Conservation (phyloP, 1,284 basidiomycete species). For the Heterobasidion parviporum region DNA sequence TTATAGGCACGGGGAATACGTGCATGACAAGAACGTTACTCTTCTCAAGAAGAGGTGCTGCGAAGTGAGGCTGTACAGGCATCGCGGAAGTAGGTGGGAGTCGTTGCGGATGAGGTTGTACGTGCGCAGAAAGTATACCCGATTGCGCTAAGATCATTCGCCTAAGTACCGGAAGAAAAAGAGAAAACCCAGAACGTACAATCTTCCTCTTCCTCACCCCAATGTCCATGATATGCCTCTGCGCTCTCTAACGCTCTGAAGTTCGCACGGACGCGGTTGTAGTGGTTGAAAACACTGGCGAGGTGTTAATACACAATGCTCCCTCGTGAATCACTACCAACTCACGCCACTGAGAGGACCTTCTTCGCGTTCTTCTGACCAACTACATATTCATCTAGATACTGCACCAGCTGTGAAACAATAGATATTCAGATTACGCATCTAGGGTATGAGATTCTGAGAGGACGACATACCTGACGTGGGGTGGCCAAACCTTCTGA, state of each 20-base stretch:
- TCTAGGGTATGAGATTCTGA: neutral
- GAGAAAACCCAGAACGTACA: constrained; percentile 20
- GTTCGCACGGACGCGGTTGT: constrained; percentile 72
- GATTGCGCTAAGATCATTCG: constrained; percentile 17
- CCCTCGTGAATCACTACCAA: neutral
- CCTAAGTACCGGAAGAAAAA: neutral
- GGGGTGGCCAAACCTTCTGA: constrained; percentile 54
- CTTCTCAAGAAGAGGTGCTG: constrained; percentile 75
- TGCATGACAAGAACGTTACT: constrained; percentile 89
- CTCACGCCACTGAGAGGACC: constrained; percentile 62
- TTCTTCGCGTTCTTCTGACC: constrained; percentile 92
- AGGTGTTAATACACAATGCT: constrained; percentile 3
- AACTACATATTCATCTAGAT: constrained; percentile 85
- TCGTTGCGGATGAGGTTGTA: constrained; percentile 45
- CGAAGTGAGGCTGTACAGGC: constrained; percentile 33
- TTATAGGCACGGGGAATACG: constrained; percentile 16
- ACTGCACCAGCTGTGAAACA: constrained; percentile 62
- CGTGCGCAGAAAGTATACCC: constrained; percentile 41
- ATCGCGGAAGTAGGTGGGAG: constrained; percentile 24
- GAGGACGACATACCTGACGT: constrained; percentile 42
- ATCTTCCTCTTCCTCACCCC: constrained; percentile 15
- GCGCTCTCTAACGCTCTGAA: constrained; percentile 38
- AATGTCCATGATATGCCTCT: constrained; percentile 22
- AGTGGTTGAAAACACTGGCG: constrained; percentile 85
- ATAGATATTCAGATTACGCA: neutral